Conservation (phyloP, 495 filamentous ascomycete species). For the Letharia columbiana region DNA sequence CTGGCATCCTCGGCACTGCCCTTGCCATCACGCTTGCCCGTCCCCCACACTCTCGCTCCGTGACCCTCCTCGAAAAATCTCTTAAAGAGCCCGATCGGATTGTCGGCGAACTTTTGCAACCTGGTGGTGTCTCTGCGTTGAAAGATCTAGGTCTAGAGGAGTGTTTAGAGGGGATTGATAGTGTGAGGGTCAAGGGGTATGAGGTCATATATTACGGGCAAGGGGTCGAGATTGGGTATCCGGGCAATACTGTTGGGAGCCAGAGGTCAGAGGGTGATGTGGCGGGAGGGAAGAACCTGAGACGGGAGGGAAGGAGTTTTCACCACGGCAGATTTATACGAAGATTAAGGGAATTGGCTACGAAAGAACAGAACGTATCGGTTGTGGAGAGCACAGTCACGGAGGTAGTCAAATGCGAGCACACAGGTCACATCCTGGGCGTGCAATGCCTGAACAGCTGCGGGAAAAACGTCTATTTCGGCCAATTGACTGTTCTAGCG, state of each 20-base stretch:
- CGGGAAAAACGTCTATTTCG: slow-evolving; percentile 72
- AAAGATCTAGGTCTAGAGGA: slow-evolving; percentile 67
- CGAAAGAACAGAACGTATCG: slow-evolving; percentile 59
- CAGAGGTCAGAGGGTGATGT: slow-evolving; percentile 27
- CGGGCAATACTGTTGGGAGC: slow-evolving; percentile 25
- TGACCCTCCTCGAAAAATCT: slow-evolving; percentile 81
- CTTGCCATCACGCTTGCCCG: slow-evolving; percentile 76
- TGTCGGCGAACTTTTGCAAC: slow-evolving; percentile 90
- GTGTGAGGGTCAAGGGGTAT: slow-evolving; percentile 73
- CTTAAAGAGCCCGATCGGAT: slow-evolving; percentile 94
- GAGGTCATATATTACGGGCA: slow-evolving; percentile 76
- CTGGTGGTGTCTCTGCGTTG: slow-evolving; percentile 77
- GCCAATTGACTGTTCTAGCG: slow-evolving; percentile 73
- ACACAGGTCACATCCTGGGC: slow-evolving; percentile 59
- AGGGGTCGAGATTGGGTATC: slow-evolving; percentile 72
- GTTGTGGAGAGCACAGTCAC: slow-evolving; percentile 66
- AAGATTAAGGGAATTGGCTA: slow-evolving; percentile 60
- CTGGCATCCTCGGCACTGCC: slow-evolving; percentile 82
- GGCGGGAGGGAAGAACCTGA: slow-evolving; percentile 21
- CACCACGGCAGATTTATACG: slow-evolving; percentile 80
- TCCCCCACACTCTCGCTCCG: slow-evolving; percentile 75
- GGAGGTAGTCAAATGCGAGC: slow-evolving; percentile 48
- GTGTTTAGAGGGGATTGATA: slow-evolving; percentile 85
- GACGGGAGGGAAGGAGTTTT: slow-evolving; percentile 62
- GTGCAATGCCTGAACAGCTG: slow-evolving; percentile 59